Evolutionary conservation across 306 rosid genomes (phyloP).

Genomic region (peach (Prunus persica)): DNA sequence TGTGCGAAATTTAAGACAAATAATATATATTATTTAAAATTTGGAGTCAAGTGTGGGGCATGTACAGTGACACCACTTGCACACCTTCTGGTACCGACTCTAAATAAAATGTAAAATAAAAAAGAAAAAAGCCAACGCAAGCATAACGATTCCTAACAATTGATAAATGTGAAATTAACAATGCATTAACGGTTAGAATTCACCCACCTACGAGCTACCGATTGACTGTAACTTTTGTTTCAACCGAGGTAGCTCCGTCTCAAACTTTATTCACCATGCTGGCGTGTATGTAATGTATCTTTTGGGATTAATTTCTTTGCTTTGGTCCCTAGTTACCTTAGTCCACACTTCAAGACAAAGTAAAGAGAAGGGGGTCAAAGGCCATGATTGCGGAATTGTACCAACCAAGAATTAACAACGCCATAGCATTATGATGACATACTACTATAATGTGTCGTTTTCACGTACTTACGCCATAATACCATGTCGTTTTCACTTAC

Average conservation of each 20-base stretch:
- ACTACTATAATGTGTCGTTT: background rate
- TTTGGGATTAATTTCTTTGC: background rate
- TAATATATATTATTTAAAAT: too few species aligned
- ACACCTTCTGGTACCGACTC: rapidly evolving
- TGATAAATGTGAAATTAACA: background rate
- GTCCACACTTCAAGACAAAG: background rate
- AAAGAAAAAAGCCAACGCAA: rapidly evolving
- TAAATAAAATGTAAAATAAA: too few species aligned
- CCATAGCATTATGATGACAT: background rate
- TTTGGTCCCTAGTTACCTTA: background rate
- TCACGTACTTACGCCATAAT: slow-evolving; percentile 10
- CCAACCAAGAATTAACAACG: slow-evolving; percentile 32
- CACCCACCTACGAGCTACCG: rapidly evolving
- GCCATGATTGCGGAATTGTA: slow-evolving; percentile 21
- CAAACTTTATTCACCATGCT: background rate
- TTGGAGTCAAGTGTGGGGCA: too few species aligned
- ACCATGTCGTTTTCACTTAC: slow-evolving; percentile 29
- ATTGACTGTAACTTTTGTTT: background rate
- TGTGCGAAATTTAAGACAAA: too few species aligned
- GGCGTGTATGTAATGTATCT: too few species aligned
- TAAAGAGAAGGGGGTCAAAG: background rate
- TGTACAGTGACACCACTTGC: too few species aligned
- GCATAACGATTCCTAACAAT: background rate
- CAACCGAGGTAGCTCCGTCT: background rate
- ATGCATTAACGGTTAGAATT: background rate